Conservation (phyloP, 164 flowering plant species). For the Annona cherimola region DNA sequence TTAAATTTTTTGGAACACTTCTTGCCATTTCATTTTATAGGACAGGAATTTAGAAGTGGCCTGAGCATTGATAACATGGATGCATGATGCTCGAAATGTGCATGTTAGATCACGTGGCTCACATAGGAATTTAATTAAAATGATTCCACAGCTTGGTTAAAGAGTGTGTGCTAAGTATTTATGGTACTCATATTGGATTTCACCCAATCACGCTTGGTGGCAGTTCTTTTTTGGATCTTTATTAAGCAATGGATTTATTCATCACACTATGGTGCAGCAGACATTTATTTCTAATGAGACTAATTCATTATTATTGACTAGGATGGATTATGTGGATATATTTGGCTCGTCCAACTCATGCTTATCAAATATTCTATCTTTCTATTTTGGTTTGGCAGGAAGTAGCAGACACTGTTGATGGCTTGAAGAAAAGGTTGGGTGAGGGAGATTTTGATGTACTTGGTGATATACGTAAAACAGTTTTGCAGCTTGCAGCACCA, state of each 20-base stretch:
- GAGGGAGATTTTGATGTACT: conserved; percentile 55
- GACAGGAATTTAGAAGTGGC: no score
- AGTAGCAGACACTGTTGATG: conserved; percentile 47
- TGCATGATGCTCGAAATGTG: no score
- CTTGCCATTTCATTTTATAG: no score
- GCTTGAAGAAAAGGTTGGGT: conserved; percentile 49
- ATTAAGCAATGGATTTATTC: not conserved
- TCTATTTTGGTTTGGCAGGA: conserved; percentile 32
- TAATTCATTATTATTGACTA: not conserved
- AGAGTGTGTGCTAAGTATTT: no score
- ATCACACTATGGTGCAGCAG: not conserved
- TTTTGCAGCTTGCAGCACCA: conserved; percentile 72
- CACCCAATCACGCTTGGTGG: no score
- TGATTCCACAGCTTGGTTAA: no score
- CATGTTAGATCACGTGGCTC: no score
- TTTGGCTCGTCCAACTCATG: not conserved
- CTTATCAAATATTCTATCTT: not conserved
- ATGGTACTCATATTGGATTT: no score
- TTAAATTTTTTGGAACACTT: no score
- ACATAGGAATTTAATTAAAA: no score
- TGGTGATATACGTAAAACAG: conserved; percentile 68
- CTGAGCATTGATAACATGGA: no score
- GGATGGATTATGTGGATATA: not conserved
- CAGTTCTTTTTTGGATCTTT: no score
- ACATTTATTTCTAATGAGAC: not conserved